Evolutionary conservation across 2,329 filamentous ascomycete genomes (phyloP), one percentile per base, ranked within the genome.

Genomic region (Metarhizium humberi): DNA sequence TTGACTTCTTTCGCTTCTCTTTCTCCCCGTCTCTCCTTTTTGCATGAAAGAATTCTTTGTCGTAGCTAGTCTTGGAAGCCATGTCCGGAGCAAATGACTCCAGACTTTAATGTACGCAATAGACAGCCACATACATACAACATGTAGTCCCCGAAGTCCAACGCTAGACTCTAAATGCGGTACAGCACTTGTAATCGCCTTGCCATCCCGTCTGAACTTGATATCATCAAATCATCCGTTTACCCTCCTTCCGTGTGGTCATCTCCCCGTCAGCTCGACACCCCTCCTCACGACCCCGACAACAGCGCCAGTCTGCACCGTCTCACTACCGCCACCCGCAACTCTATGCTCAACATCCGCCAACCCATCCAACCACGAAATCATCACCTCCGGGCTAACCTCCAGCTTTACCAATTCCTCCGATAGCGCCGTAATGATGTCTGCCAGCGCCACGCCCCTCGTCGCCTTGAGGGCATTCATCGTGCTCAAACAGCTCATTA

Each of bases 271-370:
- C 62, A 97, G 73, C 69, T 96, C 92, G 34, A 90, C 92, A 0
- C 94, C 94, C 55, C 82, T 87, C 58, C 94, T 79, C 46, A 99
- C 82, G 5, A 96, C 89, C 1, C 92, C 94, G 11, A 97, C 90
- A 49, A 96, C 78, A 0, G 92, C 94, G 6, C 94, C 92, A 0
- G 94, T 97, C 75, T 99, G 94, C 56, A 99, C 82, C 6, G 77
- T 75, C 73, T 99, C 94, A 56, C 85, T 91, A 1, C 88, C 92
- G 25, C 94, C 94, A 47, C 90, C 88, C 38, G 92, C 88, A 6
- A 99, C 76, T 58, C 94, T 79, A 72, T 95, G 95, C 75, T 99
- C 94, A 53, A 99, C 88, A 63, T 96, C 89, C 0, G 92, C 91
- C 55, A 99, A 74, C 0, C 92, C 92, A 57, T 94, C 87, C 58